These are phyloP conservation scores for Thermothielavioides terrestris DNA, from an alignment of 495 filamentous ascomycete species.

Conservation along the genomic window DNA sequence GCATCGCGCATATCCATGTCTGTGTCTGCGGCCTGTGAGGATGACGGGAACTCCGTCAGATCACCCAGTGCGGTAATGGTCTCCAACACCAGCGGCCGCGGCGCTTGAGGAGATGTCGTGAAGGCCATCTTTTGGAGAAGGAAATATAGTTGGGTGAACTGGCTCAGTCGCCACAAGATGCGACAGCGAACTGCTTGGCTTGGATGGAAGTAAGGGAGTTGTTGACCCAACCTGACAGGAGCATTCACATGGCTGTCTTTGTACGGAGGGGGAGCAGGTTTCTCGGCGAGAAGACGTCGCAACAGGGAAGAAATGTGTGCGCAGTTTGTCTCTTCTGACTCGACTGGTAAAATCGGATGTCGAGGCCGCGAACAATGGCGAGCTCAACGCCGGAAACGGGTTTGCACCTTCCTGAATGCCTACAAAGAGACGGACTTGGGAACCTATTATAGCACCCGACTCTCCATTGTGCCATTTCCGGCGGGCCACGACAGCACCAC, in stretches of 20 bases:
- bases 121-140: background rate
- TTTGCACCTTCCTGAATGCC: background rate
- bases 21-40: background rate
- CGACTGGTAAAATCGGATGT: background rate
- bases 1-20: background rate
- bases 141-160: background rate
- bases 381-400: background rate
- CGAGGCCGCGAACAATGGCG: background rate
- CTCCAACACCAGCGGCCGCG: background rate
- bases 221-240: background rate
- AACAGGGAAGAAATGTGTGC: background rate
- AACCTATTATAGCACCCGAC: background rate
- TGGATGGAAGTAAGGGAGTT: background rate
- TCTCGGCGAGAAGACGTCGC: background rate
- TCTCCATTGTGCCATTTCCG: constrained; percentile 3
- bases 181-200: too few species aligned
- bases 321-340: constrained; percentile 1
- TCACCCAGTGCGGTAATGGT: background rate
- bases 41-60: background rate
- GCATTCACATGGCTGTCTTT: background rate
- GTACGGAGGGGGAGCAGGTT: background rate
- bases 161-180: too few species aligned
- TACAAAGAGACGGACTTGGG: background rate
- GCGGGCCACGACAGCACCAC: background rate
- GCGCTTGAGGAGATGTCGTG: background rate